Percentiles rank a stretch among this genome's conserved stretches.
phyloP scores from a whole-genome alignment of 2,329 filamentous ascomycete genomes.

The Aspergillus sp. region DNA sequence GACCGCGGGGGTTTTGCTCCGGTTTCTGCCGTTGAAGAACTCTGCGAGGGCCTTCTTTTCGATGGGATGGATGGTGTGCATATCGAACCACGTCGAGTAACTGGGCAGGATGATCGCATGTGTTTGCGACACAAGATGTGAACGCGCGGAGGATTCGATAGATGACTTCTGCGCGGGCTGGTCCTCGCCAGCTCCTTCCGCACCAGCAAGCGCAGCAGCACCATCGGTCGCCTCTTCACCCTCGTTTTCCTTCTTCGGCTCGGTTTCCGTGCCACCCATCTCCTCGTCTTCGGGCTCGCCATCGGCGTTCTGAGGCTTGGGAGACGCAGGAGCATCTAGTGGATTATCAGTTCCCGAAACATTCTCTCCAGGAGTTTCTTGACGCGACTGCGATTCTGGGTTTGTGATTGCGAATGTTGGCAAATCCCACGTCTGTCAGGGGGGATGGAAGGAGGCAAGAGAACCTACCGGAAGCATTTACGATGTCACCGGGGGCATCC shows the following conservation, averaged over 20 bases:
- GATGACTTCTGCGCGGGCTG: conserved; percentile 70
- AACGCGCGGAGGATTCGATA: conserved; percentile 81
- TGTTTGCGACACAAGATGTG: conserved; percentile 88
- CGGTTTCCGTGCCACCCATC: conserved; percentile 65
- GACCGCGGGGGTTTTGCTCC: conserved; percentile 94
- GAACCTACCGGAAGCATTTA: conserved; percentile 33
- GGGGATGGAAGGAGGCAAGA: conserved; percentile 9
- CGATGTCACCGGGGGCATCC: conserved; percentile 27
- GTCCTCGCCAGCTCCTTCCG: conserved; percentile 53
- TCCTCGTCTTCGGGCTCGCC: conserved; percentile 69
- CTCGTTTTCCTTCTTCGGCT: conserved; percentile 46
- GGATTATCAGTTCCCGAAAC: conserved; percentile 57
- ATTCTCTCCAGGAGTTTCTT: conserved; percentile 29
- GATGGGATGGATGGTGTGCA: conserved; percentile 86
- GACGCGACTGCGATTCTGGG: conserved; percentile 33
- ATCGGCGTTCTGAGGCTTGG: conserved; percentile 60
- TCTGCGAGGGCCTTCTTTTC: conserved; percentile 94
- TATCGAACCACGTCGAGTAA: conserved; percentile 99
- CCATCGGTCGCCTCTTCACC: conserved; percentile 46
- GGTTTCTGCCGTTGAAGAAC: conserved; percentile 97
- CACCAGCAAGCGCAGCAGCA: conserved; percentile 42
- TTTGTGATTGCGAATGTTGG: conserved; percentile 19
- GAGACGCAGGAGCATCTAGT: conserved; percentile 67
- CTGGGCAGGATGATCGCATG: conserved; percentile 95
- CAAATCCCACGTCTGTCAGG: conserved; percentile 6